Evolutionary conservation across 192 early-diverging fungal genomes (phyloP).

Genomic region (Dissophora globulifera): DNA sequence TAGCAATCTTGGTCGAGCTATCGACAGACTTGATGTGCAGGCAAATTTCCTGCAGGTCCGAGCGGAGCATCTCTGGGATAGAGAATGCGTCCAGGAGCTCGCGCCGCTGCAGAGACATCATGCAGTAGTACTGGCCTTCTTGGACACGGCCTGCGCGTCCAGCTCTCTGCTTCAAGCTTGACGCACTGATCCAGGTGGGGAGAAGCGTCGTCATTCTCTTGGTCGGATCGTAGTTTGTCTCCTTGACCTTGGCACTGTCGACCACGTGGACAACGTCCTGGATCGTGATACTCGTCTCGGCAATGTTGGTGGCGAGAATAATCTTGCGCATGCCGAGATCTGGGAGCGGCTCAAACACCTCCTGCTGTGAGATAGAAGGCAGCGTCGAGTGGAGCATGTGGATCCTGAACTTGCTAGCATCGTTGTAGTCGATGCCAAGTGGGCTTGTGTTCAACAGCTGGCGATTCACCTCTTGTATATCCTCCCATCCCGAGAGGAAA

Average conservation of each 20-base stretch:
- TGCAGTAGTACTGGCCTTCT: constrained; percentile 62
- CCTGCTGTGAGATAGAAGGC: constrained; percentile 67
- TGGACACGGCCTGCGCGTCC: constrained; percentile 71
- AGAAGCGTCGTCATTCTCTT: constrained; percentile 55
- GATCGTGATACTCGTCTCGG: constrained; percentile 81
- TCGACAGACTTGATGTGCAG: constrained; percentile 62
- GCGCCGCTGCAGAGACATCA: constrained; percentile 60
- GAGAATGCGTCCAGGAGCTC: constrained; percentile 61
- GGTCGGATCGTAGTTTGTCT: constrained; percentile 59
- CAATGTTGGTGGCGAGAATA: constrained; percentile 77
- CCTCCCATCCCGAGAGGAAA: constrained; percentile 76
- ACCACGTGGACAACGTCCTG: constrained; percentile 77
- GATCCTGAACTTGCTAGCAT: constrained; percentile 58
- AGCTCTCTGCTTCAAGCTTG: constrained; percentile 65
- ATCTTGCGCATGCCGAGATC: constrained; percentile 67
- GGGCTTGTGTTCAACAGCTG: constrained; percentile 57
- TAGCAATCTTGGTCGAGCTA: constrained; percentile 50
- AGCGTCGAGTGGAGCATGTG: constrained; percentile 72
- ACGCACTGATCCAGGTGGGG: constrained; percentile 63
- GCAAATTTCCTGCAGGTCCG: constrained; percentile 63
- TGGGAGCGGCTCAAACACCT: constrained; percentile 65
- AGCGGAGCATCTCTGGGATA: constrained; percentile 65
- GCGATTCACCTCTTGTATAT: constrained; percentile 64
- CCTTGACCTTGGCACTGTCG: constrained; percentile 76
- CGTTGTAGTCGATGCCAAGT: constrained; percentile 57